Conservation (phyloP, 805 yeast genomes). For the Ogataea pini region DNA sequence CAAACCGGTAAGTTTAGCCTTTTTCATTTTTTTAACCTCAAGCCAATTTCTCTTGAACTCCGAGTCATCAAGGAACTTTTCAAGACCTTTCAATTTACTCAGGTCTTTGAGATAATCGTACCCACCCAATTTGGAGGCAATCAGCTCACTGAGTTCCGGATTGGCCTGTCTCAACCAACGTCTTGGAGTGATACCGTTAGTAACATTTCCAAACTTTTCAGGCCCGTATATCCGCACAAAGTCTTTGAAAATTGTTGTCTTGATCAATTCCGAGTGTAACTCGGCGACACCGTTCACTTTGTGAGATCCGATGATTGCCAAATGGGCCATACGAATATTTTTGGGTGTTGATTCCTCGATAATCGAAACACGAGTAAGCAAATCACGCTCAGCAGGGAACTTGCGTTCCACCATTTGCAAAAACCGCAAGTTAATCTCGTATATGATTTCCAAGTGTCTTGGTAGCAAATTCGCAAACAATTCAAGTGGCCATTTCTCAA, state of each 20-base stretch:
- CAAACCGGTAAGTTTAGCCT: conserved; percentile 62
- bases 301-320: conserved; percentile 91
- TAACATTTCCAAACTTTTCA: conserved; percentile 85
- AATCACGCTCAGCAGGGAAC: conserved; percentile 73
- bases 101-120: conserved; percentile 71
- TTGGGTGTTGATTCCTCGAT: conserved; percentile 82
- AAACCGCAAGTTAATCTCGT: conserved; percentile 79
- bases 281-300: conserved; percentile 96
- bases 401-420: conserved; percentile 70
- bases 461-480: conserved; percentile 78
- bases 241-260: conserved; percentile 86
- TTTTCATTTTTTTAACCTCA: conserved; percentile 67
- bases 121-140: conserved; percentile 68
- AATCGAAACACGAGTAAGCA: conserved; percentile 72
- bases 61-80: conserved; percentile 64
- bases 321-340: conserved; percentile 87
- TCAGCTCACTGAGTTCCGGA: conserved; percentile 74
- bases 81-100: conserved; percentile 64
- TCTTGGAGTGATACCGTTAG: conserved; percentile 95
- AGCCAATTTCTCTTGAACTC: conserved; percentile 73
- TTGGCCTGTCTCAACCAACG: conserved; percentile 95
- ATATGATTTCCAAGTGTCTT: conserved; percentile 87
- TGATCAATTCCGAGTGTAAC: conserved; percentile 86
- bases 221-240: conserved; percentile 81
- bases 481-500: conserved; percentile 94